phyloP scores from a whole-genome alignment of 2,329 filamentous ascomycete species.

The Fusarium heterosporum region DNA sequence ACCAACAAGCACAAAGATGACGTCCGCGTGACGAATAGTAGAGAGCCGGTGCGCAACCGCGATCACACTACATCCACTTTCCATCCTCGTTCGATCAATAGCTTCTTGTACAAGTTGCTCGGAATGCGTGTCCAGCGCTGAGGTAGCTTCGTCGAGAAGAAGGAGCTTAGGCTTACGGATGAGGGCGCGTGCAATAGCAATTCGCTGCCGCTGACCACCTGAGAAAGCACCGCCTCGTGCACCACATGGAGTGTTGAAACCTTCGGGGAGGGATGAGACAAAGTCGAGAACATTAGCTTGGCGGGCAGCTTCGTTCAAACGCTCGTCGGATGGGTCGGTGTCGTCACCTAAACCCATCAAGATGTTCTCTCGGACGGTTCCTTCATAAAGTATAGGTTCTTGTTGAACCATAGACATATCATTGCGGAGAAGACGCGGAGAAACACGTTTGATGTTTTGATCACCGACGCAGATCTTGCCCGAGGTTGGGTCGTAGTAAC shows the following conservation, averaged over 20 bases:
- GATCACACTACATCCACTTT: constrained; percentile 62
- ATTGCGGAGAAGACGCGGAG: constrained; percentile 48
- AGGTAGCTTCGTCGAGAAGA: constrained; percentile 75
- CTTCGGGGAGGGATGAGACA: constrained; percentile 49
- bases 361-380: constrained; percentile 67
- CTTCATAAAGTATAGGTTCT: constrained; percentile 57
- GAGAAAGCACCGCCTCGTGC: constrained; percentile 72
- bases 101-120: constrained; percentile 70
- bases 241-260: constrained; percentile 69
- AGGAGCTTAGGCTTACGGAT: constrained; percentile 71
- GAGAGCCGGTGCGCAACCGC: constrained; percentile 69
- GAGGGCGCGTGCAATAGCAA: constrained; percentile 75
- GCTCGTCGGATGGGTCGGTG: constrained; percentile 30
- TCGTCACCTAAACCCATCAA: constrained; percentile 54
- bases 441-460: constrained; percentile 42
- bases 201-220: constrained; percentile 74
- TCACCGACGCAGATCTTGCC: constrained; percentile 49
- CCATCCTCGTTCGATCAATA: constrained; percentile 51
- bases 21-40: constrained; percentile 67
- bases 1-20: constrained; percentile 70
- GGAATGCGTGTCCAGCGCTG: constrained; percentile 67
- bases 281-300: constrained; percentile 63
- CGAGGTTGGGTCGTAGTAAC: constrained; percentile 55
- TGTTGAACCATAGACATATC: constrained; percentile 56
- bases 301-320: constrained; percentile 58